Evolutionary conservation across 371 early-diverging fungal species (phyloP), one percentile per base, ranked within the genome.

Genomic region (Haplosporangium sp.): DNA sequence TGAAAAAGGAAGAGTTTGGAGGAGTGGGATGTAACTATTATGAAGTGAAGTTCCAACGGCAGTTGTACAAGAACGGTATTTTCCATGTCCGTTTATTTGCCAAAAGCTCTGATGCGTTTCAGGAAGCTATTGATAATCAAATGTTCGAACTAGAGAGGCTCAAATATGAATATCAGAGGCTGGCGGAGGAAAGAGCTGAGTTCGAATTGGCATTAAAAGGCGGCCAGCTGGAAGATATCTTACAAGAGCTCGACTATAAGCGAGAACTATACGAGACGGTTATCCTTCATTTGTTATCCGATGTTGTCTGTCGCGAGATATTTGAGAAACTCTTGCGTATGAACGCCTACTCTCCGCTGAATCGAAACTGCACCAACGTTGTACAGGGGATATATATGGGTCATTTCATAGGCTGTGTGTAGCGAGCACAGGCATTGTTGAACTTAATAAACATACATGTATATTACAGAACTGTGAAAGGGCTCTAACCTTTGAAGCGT

Each of bases 351-450:
- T 55, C 55, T 13, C 55, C 55, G 35, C 11, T 55, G 8, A 55
- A 55, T 34, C 55, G 34, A 3, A 55, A 35, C 55, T 55, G 35
- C 9, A 55, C 55, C 35, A 55, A 55, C 7, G 34, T 55, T 17
- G 55, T 55, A 10, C 55, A 55, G 34, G 55, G 55, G 11, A 35
- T 55, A 34, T 55, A 55, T 34, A 55, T 55, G 55, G 55, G 55
- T 1, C 55, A 55, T 55, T 55, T 55, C 34, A 15, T 55, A 34
- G 55, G 55, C 17, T 55, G 55, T 15, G 27, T 55, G 13, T 55
- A 35, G 34, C 15, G n/a, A 15, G 7, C n/a, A n/a, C 47, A 47
- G 47, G n/a, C n/a, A 50, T 6, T 50, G 15, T n/a, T 6, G n/a
- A n/a, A 3, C 13, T 13, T 15, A 47, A 47, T 47, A 47, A 47